phyloP scores from a whole-genome alignment of 164 flowering plant species.

The Protea cynaroides region DNA sequence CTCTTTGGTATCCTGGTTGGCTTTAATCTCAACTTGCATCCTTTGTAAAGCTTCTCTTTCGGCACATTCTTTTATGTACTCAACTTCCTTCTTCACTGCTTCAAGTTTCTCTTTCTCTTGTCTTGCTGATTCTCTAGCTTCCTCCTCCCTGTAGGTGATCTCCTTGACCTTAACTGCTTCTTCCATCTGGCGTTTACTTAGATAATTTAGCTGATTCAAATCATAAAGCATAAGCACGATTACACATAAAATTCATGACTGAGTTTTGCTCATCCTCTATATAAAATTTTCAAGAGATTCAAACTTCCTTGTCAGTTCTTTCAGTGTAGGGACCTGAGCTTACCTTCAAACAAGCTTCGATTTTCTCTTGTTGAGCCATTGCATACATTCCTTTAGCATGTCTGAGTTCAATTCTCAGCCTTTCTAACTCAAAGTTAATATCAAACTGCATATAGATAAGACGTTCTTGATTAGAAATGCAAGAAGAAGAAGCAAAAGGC shows the following conservation, averaged over 20 bases:
- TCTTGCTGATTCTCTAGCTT: slow-evolving; percentile 48
- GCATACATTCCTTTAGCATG: slow-evolving; percentile 72
- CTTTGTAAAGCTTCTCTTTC: slow-evolving; percentile 55
- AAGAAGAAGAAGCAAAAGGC: neutral
- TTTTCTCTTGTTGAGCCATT: slow-evolving; percentile 62
- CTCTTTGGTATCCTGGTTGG: slow-evolving; percentile 45
- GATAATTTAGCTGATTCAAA: slow-evolving; percentile 42
- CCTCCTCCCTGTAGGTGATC: slow-evolving; percentile 39
- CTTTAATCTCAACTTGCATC: slow-evolving; percentile 54
- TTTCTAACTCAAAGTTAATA: slow-evolving; percentile 66
- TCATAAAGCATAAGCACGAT: neutral
- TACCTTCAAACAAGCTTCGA: slow-evolving; percentile 73
- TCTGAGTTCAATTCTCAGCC: slow-evolving; percentile 69
- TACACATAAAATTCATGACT: neutral
- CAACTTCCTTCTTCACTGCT: slow-evolving; percentile 54
- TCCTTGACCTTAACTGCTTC: slow-evolving; percentile 54
- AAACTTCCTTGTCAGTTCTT: neutral
- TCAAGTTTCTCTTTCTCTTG: slow-evolving; percentile 51
- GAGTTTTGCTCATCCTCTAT: neutral
- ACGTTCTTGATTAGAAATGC: neutral
- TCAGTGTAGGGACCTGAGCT: slow-evolving; percentile 2
- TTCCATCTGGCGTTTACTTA: slow-evolving; percentile 42
- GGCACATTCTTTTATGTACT: slow-evolving; percentile 37
- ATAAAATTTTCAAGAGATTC: neutral
- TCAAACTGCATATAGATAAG: slow-evolving; percentile 33